phyloP scores from a whole-genome alignment of 1,139 yeast species.

The Scheffersomyces insectosa region DNA sequence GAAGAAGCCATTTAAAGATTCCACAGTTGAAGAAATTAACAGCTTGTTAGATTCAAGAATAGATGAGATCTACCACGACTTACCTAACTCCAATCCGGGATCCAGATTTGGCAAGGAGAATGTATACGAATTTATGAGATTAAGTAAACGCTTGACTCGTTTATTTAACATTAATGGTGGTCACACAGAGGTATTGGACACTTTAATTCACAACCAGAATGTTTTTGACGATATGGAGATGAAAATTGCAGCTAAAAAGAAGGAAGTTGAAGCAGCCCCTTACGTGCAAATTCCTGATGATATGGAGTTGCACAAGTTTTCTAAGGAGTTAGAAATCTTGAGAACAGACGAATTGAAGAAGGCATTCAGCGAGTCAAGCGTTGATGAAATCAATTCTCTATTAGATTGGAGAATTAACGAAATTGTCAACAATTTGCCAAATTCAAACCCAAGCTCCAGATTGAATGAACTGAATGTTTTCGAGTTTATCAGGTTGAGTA shows the following conservation, averaged over 20 bases:
- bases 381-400: conserved; percentile 14
- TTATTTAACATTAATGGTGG: conserved; percentile 32
- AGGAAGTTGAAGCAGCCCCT: background rate
- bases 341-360: conserved; percentile 12
- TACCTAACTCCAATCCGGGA: conserved; percentile 13
- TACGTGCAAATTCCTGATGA: conserved; percentile 27
- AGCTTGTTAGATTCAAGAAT: conserved; percentile 17
- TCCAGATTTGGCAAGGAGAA: conserved; percentile 19
- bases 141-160: conserved; percentile 18
- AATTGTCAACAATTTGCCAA: conserved; percentile 4
- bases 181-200: conserved; percentile 35
- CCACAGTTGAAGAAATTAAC: conserved; percentile 14
- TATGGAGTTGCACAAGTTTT: conserved; percentile 18
- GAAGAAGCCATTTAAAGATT: conserved; percentile 12
- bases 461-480: conserved; percentile 8
- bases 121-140: conserved; percentile 20
- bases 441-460: conserved; percentile 4
- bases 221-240: conserved; percentile 26
- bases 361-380: conserved; percentile 9
- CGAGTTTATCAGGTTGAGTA: conserved; percentile 14
- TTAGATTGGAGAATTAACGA: conserved; percentile 24
- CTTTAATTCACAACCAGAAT: conserved; percentile 26
- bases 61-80: conserved; percentile 15
- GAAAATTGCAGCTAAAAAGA: conserved; percentile 11
- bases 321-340: conserved; percentile 13